These are phyloP conservation scores for Abrus pulchellus DNA, from an alignment of 306 rosid genomes.

Conservation along the genomic window DNA sequence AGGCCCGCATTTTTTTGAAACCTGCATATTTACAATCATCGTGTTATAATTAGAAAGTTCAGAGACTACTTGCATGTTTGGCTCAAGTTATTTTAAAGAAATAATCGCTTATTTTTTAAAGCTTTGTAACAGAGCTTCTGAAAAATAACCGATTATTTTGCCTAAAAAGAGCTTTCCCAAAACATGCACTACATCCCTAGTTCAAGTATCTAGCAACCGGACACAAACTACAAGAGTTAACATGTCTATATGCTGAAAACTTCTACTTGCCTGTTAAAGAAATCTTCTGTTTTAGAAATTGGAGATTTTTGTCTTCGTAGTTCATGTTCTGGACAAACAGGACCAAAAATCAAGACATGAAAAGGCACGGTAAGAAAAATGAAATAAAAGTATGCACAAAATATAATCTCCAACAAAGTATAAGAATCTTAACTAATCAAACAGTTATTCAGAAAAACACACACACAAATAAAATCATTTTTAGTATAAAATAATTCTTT, in stretches of 20 bases:
- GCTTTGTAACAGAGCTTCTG: too few species aligned
- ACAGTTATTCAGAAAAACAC: neutral
- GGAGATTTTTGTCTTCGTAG: conserved; percentile 67
- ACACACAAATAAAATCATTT: neutral
- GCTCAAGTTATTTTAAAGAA: too few species aligned
- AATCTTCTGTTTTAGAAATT: conserved; percentile 65
- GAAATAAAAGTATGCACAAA: conserved; percentile 19
- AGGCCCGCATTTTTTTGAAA: conserved; percentile 80
- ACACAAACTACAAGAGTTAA: neutral
- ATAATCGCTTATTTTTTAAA: too few species aligned
- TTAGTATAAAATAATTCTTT: neutral
- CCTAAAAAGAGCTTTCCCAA: too few species aligned
- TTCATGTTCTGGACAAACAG: conserved; percentile 54
- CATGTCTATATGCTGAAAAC: conserved; percentile 5
- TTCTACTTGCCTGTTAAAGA: conserved; percentile 75
- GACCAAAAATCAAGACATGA: conserved; percentile 23
- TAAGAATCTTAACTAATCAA: conserved; percentile 6
- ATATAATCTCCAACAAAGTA: conserved; percentile 26
- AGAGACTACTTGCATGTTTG: neutral
- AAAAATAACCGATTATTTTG: too few species aligned
- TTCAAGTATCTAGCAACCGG: neutral
- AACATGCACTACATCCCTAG: neutral
- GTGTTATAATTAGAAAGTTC: conserved; percentile 27
- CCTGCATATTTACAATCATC: conserved; percentile 57
- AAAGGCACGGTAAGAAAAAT: neutral